Base-by-base conservation (phyloP, 164 flowering plant species). In the Litsea cubeba region DNA sequence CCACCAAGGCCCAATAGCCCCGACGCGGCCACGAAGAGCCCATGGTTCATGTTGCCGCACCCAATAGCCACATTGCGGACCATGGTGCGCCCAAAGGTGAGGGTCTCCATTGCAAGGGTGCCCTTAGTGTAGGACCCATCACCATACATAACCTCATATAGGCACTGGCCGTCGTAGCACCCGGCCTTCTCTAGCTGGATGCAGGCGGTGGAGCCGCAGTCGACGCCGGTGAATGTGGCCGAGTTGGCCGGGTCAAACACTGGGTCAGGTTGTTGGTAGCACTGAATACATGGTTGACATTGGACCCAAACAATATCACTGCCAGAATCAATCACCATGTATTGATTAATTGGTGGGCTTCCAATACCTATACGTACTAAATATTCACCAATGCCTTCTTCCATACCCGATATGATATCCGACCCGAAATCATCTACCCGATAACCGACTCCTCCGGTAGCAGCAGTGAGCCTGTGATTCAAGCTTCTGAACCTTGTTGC, bases 261-360 rank as follows among this genome's bases (percentile, higher is more conserved):
- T 30, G 98, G 98, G 82, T 94, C 97, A 75, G 91, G 82, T 71
- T 94, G 98, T 62, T 65, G 84, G 82, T 94, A 94, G 66, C 98
- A 94, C 18, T 81, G 88, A 22, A 28, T 78, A 65, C 98, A 94
- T 3, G 98, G 98, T 65, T 87, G 87, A 66, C 98, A 94, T 75
- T 94, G 98, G 58, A 94, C 93, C 98, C 98, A 94, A 0, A 88
- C 86, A 30, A 94, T 86, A 69, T 94, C 98, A 65, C 95, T 90
- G 3, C 98, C 98, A 1, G 97, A 84, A 69, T 94, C 98, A 66
- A 94, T 83, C 10, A 90, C 97, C 90, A 94, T 81, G 86, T 87
- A 92, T 66, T 89, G 97, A 72, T 77, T 77, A 63, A 86, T 84
- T 0, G 95, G 85, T 0, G 97, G 98, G 73, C 94, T 90, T 0